Evolutionary conservation across 2,329 filamentous ascomycete genomes (phyloP), one percentile per base, ranked within the genome.

Genomic region (Didymella exigua): DNA sequence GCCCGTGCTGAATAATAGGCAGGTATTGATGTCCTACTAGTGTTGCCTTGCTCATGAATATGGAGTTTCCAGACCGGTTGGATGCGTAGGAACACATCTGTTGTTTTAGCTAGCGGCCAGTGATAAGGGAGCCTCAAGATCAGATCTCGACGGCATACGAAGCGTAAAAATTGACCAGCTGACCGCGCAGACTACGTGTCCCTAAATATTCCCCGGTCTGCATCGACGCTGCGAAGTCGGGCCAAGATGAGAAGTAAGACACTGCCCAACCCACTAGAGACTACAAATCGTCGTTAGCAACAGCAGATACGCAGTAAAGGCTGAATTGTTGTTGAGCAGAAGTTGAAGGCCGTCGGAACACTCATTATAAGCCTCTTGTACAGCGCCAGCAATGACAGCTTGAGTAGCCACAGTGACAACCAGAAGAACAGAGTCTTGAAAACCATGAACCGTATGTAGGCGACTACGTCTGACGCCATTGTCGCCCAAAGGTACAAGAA

Each of bases 341-440:
- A 33, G n/a, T n/a, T 16, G 14, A 33, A 33, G 30, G 16, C 47
- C 2, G 59, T 64, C 3, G 55, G 55, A 14, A 76, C 61, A 1
- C 75, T 74, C 7, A 54, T 57, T 44, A 77, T 61, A 14, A 78
- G 58, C 19, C 71, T 68, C 38, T 73, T 73, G 59, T 77, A 78
- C 38, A 78, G 66, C 14, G 72, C 66, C 44, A 79, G 62, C 29
- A 79, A 62, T 5, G 72, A 74, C 19, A 76, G 68, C 55, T 79
- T 78, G 46, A 77, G 71, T 30, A 73, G 65, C 75, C 74, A 78
- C 5, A 78, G 66, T 16, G 70, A 71, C 6, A 71, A 56, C 75
- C 76, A 78, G 44, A 76, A 71, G 19, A 74, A 64, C 38, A 76
- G 68, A 4, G 71, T 72, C 16, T 72, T 74, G 9, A 71, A 68